Percentiles rank a stretch among this genome's conserved stretches.
Conservation (phyloP, 2,329 filamentous ascomycete genomes). For the Stylonectria norvegica region DNA sequence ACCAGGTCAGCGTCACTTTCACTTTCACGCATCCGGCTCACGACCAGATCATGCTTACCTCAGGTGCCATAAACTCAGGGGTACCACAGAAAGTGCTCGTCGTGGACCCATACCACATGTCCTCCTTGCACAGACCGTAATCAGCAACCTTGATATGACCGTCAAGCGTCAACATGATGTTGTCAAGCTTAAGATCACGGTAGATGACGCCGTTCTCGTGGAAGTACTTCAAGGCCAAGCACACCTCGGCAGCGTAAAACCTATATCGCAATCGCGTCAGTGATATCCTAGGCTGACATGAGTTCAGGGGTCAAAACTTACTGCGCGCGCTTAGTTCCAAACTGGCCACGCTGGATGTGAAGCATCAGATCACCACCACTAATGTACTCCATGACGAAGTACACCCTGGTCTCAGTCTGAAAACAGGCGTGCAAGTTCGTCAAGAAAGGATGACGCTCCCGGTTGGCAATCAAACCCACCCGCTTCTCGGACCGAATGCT, state of each 20-base stretch:
- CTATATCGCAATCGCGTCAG: slow-evolving; percentile 46
- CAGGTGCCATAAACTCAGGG: slow-evolving; percentile 99
- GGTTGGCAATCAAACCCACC: slow-evolving; percentile 94
- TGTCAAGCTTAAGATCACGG: slow-evolving; percentile 87
- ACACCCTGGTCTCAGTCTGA: slow-evolving; percentile 96
- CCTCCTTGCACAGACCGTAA: slow-evolving; percentile 98
- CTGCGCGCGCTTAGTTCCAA: slow-evolving; percentile 93
- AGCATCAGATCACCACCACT: slow-evolving; percentile 98
- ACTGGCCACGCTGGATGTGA: slow-evolving; percentile 95
- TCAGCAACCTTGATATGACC: slow-evolving; percentile 98
- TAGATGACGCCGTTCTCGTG: slow-evolving; percentile 99
- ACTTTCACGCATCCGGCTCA: too few relatives aligned
- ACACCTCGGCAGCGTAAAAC: slow-evolving; percentile 97
- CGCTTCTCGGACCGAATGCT: slow-evolving; percentile 97
- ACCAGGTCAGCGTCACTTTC: slow-evolving; percentile 34
- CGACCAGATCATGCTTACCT: too few relatives aligned
- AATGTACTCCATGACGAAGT: slow-evolving; percentile 99
- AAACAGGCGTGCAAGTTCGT: slow-evolving; percentile 96
- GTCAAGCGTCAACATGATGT: slow-evolving; percentile 90
- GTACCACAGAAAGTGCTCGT: slow-evolving; percentile 99
- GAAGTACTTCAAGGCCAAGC: slow-evolving; percentile 96
- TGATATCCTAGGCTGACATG: slow-evolving; percentile 4
- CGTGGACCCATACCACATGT: slow-evolving; percentile 98
- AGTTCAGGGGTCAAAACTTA: too few relatives aligned
- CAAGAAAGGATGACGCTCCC: slow-evolving; percentile 93